Conservation (phyloP, 2,329 filamentous ascomycete species). For the Leptosphaerulina australis region DNA sequence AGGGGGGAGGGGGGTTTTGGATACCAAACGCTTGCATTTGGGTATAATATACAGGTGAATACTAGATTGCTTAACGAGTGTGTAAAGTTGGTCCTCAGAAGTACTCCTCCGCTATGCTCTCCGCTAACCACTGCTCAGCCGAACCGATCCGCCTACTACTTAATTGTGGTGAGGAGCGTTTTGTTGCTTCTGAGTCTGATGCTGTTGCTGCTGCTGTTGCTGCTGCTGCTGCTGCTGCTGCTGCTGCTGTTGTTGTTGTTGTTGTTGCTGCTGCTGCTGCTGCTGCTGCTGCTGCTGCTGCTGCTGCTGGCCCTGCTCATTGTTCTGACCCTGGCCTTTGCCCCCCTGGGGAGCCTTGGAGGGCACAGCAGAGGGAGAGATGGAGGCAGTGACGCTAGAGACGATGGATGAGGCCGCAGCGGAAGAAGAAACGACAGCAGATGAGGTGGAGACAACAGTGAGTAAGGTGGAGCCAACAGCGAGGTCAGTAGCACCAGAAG, state of each 20-base stretch:
- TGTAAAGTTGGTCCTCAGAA: conserved; percentile 19
- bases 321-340: conserved; percentile 3
- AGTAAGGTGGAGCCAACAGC: conserved; percentile 15
- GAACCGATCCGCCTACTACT: not conserved
- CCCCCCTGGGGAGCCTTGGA: conserved; percentile 10
- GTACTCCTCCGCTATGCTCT: conserved; percentile 11
- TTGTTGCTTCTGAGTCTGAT: conserved; percentile 8
- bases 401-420: not conserved
- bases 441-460: conserved; percentile 13
- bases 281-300: conserved; percentile 12
- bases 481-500: conserved; percentile 2
- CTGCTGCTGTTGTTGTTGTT: conserved; percentile 2
- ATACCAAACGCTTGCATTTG: conserved; percentile 12
- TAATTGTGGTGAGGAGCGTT: conserved; percentile 2
- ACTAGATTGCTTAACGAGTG: conserved; percentile 22
- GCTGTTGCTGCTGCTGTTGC: conserved; percentile 3
- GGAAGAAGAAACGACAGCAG: conserved; percentile 4
- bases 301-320: conserved; percentile 4
- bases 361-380: not conserved
- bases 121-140: conserved; percentile 14
- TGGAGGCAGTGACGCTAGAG: conserved; percentile 1
- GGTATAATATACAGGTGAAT: conserved; percentile 26
- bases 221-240: conserved; percentile 8
- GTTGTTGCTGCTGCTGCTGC: not conserved
- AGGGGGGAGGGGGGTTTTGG: not conserved